These are phyloP conservation scores for Nicotiana attenuata DNA, from an alignment of 257 asterid species.

Conservation along the genomic window DNA sequence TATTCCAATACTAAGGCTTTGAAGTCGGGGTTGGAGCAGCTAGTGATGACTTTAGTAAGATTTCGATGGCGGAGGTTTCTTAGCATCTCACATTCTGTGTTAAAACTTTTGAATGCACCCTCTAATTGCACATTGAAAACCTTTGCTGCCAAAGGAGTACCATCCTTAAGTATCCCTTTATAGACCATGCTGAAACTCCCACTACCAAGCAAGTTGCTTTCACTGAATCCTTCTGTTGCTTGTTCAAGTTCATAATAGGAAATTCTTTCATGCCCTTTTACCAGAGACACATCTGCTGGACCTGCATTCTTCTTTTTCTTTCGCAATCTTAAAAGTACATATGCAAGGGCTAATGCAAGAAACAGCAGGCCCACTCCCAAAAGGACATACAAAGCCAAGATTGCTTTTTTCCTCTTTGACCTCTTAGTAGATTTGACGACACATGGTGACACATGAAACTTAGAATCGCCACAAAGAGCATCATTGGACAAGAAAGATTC, in stretches of 20 bases:
- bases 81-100: background rate
- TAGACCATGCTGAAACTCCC: background rate
- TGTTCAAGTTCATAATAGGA: constrained; percentile 4
- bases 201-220: constrained; percentile 1
- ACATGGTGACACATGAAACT: background rate
- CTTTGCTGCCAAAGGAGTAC: background rate
- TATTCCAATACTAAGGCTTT: background rate
- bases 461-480: background rate
- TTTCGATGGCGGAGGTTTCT: background rate
- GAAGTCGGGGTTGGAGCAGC: background rate
- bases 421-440: background rate
- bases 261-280: background rate
- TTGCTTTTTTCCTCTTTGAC: background rate
- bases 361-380: background rate
- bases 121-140: background rate
- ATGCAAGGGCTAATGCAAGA: background rate
- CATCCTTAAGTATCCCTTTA: constrained; percentile 7
- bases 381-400: background rate
- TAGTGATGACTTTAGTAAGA: background rate
- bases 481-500: background rate
- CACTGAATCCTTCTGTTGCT: background rate
- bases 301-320: background rate
- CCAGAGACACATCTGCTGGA: background rate
- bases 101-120: constrained; percentile 6
- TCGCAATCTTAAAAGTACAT: background rate